Evolutionary conservation across 1,284 basidiomycete genomes (phyloP), one percentile per base, ranked within the genome.

Genomic region (Athelia sp.): DNA sequence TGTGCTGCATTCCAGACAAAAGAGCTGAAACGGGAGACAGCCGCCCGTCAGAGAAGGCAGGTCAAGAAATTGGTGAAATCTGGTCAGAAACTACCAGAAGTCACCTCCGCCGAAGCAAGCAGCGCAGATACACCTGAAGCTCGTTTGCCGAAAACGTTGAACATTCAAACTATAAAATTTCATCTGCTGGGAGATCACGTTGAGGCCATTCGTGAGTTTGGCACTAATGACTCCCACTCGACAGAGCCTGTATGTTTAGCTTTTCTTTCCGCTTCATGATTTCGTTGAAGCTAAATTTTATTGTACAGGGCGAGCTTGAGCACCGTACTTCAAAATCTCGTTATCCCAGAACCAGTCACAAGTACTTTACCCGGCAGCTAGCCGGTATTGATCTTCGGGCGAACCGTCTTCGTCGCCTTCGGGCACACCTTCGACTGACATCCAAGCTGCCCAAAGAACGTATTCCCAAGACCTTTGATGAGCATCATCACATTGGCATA

Each of bases 11-110:
- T 45, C 35, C 23, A 45, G 14, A 54, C 52, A 10, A 21, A 17
- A 9, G 45, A 51, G 17, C 43, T 48, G 2, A 66, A 69, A 47
- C 48, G 44, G 13, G 54, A 32, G 13, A 61, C 62, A 14, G 54
- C 63, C 1, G 51, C 43, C 0, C 55, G 62, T 2, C 56, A 57
- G 35, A 35, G 34, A 18, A 40, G 32, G 14, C 19, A 31, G 32
- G 22, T 46, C 13, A 6, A 50, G 46, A 29, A 29, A 29, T 13
- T 29, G 26, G 13, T 13, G 4, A 4, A 29, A 29, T 29, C 26
- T 4, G 26, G 4, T 29, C 26, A 4, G 13, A 29, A 29, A 6
- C 13, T 29, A 13, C 26, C 4, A 29, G 26, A 29, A 29, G 13
- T 13, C 4, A 4, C 13, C 26, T 29, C 26, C 13, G 26, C 26